Percentiles rank a stretch among this genome's conserved stretches.
Conservation (phyloP, 2,329 filamentous ascomycete species). For the Fusarium sp. region DNA sequence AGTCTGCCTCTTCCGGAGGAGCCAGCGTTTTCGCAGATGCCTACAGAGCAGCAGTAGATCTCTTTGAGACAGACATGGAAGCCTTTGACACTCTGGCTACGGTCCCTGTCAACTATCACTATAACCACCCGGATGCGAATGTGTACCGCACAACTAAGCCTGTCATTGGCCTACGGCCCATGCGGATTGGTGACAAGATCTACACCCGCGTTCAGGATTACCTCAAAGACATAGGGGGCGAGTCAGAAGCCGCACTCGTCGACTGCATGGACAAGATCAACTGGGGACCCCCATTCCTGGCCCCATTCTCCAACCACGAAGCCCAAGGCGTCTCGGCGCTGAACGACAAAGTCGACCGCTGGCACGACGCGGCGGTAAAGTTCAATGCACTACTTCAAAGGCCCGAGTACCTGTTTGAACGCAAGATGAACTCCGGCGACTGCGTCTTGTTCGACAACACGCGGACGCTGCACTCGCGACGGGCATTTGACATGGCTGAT, state of each 20-base stretch:
- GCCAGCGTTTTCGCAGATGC: constrained; percentile 3
- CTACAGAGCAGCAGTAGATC: neutral
- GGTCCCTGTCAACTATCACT: constrained; percentile 15
- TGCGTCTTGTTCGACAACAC: neutral
- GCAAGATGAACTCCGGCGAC: neutral
- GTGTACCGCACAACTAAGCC: constrained; percentile 16
- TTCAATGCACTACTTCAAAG: neutral
- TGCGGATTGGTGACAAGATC: neutral
- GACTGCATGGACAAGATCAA: constrained; percentile 10
- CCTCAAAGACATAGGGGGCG: neutral
- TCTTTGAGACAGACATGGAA: neutral
- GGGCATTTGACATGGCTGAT: constrained; percentile 5
- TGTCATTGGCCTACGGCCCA: constrained; percentile 3
- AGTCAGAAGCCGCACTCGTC: neutral
- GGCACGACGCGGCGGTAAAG: neutral
- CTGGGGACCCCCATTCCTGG: constrained; percentile 3
- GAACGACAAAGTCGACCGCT: neutral
- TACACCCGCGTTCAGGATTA: neutral
- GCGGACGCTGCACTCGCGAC: neutral
- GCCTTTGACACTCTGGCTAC: neutral
- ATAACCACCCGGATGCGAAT: constrained; percentile 9
- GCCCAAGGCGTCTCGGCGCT: neutral
- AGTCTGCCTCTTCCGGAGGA: neutral
- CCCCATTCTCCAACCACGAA: constrained; percentile 7
- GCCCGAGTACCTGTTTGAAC: neutral